These are phyloP conservation scores for Phanerochaete sordida DNA, from an alignment of 768 basidiomycete species.

Conservation along the genomic window DNA sequence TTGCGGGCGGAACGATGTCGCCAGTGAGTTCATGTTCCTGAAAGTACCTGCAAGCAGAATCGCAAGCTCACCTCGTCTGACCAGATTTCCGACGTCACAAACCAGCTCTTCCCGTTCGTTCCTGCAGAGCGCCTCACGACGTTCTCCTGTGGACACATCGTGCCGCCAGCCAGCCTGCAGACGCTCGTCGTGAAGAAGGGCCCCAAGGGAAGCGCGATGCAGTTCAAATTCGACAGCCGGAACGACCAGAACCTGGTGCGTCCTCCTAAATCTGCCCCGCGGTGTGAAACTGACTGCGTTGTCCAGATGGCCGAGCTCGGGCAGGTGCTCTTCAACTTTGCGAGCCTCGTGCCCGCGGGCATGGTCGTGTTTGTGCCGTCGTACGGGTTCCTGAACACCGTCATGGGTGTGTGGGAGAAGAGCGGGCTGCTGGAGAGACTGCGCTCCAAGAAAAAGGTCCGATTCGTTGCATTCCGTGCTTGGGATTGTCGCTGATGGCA, in stretches of 20 bases:
- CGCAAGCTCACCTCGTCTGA: constrained; percentile 6
- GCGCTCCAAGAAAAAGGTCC: constrained; percentile 68
- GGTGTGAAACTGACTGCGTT: neutral
- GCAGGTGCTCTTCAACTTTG: constrained; percentile 76
- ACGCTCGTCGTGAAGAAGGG: constrained; percentile 73
- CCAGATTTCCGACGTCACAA: constrained; percentile 83
- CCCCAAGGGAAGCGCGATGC: constrained; percentile 67
- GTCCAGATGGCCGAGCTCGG: constrained; percentile 77
- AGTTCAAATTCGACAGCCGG: constrained; percentile 79
- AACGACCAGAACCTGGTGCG: constrained; percentile 56
- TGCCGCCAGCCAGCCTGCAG: constrained; percentile 74
- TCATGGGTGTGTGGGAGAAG: constrained; percentile 63
- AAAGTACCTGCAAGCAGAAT: neutral
- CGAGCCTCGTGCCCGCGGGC: constrained; percentile 76
- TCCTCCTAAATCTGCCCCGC: neutral
- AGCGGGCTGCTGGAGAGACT: constrained; percentile 63
- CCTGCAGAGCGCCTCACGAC: constrained; percentile 59
- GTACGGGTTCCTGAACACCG: constrained; percentile 72
- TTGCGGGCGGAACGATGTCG: constrained; percentile 98
- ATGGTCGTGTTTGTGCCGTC: constrained; percentile 95
- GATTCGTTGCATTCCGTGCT: constrained; percentile 7
- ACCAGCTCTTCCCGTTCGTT: constrained; percentile 74
- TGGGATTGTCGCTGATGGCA: neutral
- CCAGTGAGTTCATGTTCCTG: constrained; percentile 53
- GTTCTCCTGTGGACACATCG: constrained; percentile 92